Evolutionary conservation across 2,329 filamentous ascomycete species (phyloP), one percentile per base, ranked within the genome.

Genomic region (Ceratocystiopsis brevicomis): DNA sequence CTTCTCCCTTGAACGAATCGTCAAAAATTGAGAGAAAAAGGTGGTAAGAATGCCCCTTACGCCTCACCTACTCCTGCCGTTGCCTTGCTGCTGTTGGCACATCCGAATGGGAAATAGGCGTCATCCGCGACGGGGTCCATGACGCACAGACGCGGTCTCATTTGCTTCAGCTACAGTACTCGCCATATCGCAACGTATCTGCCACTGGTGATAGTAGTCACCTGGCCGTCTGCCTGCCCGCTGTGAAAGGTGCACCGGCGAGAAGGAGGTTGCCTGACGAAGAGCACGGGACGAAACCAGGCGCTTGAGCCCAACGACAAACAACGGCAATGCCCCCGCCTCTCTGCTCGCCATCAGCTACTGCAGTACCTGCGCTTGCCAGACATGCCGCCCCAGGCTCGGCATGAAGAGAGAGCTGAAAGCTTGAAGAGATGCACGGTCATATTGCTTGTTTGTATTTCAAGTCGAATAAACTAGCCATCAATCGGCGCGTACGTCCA

Each of bases 311-410:
- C 15, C 17, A 30, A n/a, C n/a, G n/a, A n/a, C n/a, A n/a, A n/a
- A n/a, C n/a, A n/a, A n/a, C n/a, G n/a, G n/a, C n/a, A n/a, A n/a
- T n/a, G n/a, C n/a, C n/a, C 34, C 10, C 15, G 8, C 2, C 19
- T 37, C 5, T 21, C n/a, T 40, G 6, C 43, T 48, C 17, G 13
- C 41, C 5, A 51, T 56, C 3, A 62, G 60, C 46, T 65, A 69
- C 50, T 81, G 76, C 54, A 59, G 73, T 1, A 65, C 69, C 9
- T 81, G 77, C 51, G 63, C 66, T 1, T 83, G 78, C 55, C 63
- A 59, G 6, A 71, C 72, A 2, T 84, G 78, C 53, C 71, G 77
- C 6, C 59, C 75, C 4, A 57, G 60, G 0, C 67, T 70, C 1
- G 76, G 77, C 3, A 76, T 73, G 49, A 73, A 80, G 44, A 67